Base-by-base conservation (phyloP, 495 filamentous ascomycete species). In the Filosporella fistucella region DNA sequence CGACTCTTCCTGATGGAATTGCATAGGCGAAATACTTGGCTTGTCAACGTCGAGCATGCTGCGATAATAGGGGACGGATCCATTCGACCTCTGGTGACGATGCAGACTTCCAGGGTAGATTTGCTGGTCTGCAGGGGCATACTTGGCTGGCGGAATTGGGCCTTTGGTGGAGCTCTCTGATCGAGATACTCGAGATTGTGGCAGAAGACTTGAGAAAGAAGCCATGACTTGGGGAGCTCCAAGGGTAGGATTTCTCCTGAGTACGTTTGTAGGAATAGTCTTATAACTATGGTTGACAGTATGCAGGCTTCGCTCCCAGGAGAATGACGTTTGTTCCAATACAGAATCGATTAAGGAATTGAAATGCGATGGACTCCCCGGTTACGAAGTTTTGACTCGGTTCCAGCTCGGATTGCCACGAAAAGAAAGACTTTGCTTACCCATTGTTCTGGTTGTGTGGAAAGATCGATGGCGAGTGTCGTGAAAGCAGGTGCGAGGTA, bases 11-110 rank as follows among this genome's bases (percentile, higher is more conserved):
- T 35, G 9, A 13, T 32, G 30, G 23, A 54, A 24, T 20, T 16
- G 13, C 39, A 68, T 60, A 21, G 70, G 64, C 3, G 67, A 66
- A 21, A 76, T 68, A 49, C 39, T 70, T 12, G 71, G 70, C 12
- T 65, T 61, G 41, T 65, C 71, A 13, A 76, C 60, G 39, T 70
- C 66, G 29, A 76, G 55, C 66, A 76, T 69, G 63, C 72, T 75
- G 38, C 70, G 63, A 43, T 70, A 71, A 29, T 68, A 63, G 22
- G 60, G 65, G 33, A 42, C 23, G 5, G 14, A 9, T 14, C 45
- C 16, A 44, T 54, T 51, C 24, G 46, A 45, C 11, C 42, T 21
- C 29, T 52, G 42, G 22, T 42, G 38, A 18, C 45, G 51, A 42
- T 49, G 43, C n/a, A 49, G 29, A 22, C 51, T 54, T 38, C 51